Conservation (phyloP, 2,329 filamentous ascomycete species). For the Arthrobotrys pseudoclavata region DNA sequence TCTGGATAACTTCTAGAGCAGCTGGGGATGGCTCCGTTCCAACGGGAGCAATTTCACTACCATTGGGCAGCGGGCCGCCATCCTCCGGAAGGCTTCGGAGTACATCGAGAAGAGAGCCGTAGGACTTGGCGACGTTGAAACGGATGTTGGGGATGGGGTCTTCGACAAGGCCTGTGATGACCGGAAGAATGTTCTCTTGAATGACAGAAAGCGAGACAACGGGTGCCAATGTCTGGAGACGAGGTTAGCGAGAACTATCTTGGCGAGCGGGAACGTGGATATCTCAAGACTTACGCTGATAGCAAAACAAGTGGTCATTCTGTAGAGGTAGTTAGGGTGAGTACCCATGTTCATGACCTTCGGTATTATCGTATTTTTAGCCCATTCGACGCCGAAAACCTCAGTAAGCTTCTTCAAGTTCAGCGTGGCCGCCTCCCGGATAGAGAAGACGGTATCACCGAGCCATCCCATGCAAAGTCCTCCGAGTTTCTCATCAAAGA, state of each 20-base stretch:
- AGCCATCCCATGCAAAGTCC: constrained; percentile 98
- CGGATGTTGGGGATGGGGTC: constrained; percentile 99
- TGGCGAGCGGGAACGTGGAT: neutral
- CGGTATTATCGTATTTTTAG: constrained; percentile 94
- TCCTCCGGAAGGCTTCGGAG: constrained; percentile 90
- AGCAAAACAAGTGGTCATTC: constrained; percentile 99
- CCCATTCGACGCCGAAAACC: constrained; percentile 98
- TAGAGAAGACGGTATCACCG: constrained; percentile 98
- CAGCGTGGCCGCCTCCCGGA: constrained; percentile 94
- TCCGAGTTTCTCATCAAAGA: constrained; percentile 98
- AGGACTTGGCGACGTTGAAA: constrained; percentile 99
- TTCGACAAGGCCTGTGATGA: constrained; percentile 91
- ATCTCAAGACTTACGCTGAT: constrained; percentile 80
- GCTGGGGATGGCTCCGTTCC: constrained; percentile 75
- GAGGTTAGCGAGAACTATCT: constrained; percentile 15
- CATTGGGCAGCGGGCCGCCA: constrained; percentile 88
- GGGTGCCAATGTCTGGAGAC: constrained; percentile 80
- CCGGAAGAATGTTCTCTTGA: constrained; percentile 90
- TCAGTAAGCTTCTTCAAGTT: constrained; percentile 99
- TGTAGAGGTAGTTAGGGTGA: constrained; percentile 98
- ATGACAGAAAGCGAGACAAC: constrained; percentile 96
- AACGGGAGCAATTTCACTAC: constrained; percentile 69
- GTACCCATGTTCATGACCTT: constrained; percentile 99
- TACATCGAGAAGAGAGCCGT: constrained; percentile 88
- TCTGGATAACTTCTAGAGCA: constrained; percentile 84